Base-by-base conservation (phyloP, 2,329 filamentous ascomycete species). In the Arthrobotrys sinensis region DNA sequence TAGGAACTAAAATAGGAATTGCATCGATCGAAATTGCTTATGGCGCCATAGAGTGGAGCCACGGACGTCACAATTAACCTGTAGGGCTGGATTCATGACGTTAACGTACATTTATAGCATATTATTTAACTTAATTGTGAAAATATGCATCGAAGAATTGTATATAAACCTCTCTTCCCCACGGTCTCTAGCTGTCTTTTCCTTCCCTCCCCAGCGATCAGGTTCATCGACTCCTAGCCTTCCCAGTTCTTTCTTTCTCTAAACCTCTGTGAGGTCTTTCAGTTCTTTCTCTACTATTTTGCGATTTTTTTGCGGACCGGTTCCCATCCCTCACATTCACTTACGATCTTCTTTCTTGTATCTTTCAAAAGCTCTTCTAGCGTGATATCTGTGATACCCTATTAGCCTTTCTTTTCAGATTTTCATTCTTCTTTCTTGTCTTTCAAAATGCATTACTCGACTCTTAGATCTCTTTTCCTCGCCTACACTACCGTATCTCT, bases 261-360 rank as follows among this genome's bases (percentile, higher is more conserved):
- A 57, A 48, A 62, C 70, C 70, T 75, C 70, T 67, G 70, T 16
- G 70, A 75, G 70, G 70, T 63, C 48, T 60, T 65, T 60, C 11
- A 57, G 34, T 45, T 43, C 65, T 64, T 64, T 16, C 4, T 48
- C 48, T 64, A 16, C 21, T 45, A 45, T 65, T 60, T 60, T 28
- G 57, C 40, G 43, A 64, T 57, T 28, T 66, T 36, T 32, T 40
- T 62, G 38, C 57, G 69, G 69, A 67, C 69, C 60, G 69, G 69
- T 52, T 73, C 62, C 52, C 69, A 67, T 62, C 21, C n/a, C 14
- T 55, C 34, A 50, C 28, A 40, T 66, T 60, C 38, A 28, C 38
- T 65, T 50, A 66, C 48, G 55, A 57, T 48, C n/a, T 45, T 63
- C n/a, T 16, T 19, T 16, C 6, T 48, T 3, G 28, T 45, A 46